Percentiles rank a stretch among this genome's conserved stretches.
These are phyloP conservation scores for Leishmania braziliensis DNA, from an alignment of 208 protist genomes.

Conservation along the genomic window DNA sequence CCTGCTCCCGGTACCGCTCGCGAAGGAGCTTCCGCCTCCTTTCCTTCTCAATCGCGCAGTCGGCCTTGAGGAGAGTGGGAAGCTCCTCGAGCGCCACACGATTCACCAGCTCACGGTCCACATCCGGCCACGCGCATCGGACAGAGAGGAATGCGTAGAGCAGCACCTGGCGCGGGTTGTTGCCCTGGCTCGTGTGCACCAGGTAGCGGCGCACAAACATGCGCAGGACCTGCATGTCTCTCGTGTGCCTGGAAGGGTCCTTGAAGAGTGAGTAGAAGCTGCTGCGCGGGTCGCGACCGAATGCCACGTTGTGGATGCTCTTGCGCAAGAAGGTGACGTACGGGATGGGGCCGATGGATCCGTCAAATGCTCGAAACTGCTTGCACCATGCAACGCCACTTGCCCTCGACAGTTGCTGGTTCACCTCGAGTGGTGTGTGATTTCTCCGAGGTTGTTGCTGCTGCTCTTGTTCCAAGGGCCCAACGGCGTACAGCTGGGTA, in stretches of 20 bases:
- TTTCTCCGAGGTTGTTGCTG: neutral
- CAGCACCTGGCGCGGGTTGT: slow-evolving; percentile 70
- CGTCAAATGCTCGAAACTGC: neutral
- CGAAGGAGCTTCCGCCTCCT: slow-evolving; percentile 32
- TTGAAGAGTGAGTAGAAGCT: slow-evolving; percentile 69
- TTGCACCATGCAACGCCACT: neutral
- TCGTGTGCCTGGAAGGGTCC: slow-evolving; percentile 39
- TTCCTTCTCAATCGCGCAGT: slow-evolving; percentile 42
- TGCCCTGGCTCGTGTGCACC: slow-evolving; percentile 73
- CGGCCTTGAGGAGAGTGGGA: slow-evolving; percentile 51
- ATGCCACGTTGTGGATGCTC: slow-evolving; percentile 67
- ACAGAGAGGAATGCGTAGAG: slow-evolving; percentile 62
- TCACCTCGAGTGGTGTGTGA: neutral
- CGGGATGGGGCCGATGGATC: slow-evolving; percentile 53
- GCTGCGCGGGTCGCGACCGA: slow-evolving; percentile 53
- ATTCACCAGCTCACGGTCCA: slow-evolving; percentile 60
- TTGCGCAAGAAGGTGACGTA: slow-evolving; percentile 73
- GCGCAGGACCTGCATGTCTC: slow-evolving; percentile 82
- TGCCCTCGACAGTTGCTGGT: neutral
- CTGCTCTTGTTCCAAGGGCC: neutral
- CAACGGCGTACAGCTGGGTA: neutral
- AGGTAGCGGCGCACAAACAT: slow-evolving; percentile 86
- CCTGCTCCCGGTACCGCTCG: slow-evolving; percentile 12
- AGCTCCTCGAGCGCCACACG: slow-evolving; percentile 63
- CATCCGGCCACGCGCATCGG: slow-evolving; percentile 48